Percentiles rank a stretch among this genome's conserved stretches.
phyloP scores from a whole-genome alignment of 768 basidiomycete species.

The Boletus rubescentipes region DNA sequence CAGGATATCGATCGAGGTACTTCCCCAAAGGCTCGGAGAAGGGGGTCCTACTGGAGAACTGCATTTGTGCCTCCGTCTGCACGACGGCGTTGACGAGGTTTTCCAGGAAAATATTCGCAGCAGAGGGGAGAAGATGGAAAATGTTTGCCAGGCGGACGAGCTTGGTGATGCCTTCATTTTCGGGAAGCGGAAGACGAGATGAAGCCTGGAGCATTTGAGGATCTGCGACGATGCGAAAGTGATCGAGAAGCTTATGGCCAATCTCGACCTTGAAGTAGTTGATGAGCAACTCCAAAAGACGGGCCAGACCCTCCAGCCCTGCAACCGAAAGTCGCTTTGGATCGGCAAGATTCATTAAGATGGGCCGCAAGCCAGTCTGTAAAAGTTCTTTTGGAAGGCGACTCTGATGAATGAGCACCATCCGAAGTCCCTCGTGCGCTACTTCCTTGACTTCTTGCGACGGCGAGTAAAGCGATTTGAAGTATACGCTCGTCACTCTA shows the following conservation, averaged over 20 bases:
- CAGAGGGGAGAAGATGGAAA: conserved; percentile 92
- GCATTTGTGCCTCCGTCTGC: conserved; percentile 88
- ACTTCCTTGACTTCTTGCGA: conserved; percentile 92
- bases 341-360: conserved; percentile 96
- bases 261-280: conserved; percentile 99
- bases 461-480: conserved; percentile 95
- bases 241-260: conserved; percentile 94
- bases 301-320: conserved; percentile 90
- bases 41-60: conserved; percentile 85
- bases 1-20: conserved; percentile 89
- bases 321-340: conserved; percentile 90
- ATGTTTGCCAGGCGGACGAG: conserved; percentile 95
- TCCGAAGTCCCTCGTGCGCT: conserved; percentile 88
- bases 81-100: conserved; percentile 86
- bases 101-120: conserved; percentile 90
- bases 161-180: conserved; percentile 90
- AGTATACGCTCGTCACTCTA: conserved; percentile 94
- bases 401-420: conserved; percentile 85
- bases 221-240: conserved; percentile 91
- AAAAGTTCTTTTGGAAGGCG: conserved; percentile 93
- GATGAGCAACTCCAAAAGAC: conserved; percentile 88
- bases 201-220: conserved; percentile 80
- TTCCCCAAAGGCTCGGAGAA: conserved; percentile 91
- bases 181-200: conserved; percentile 73
- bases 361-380: conserved; percentile 93